Base-by-base conservation (phyloP, 163 green algal species). In the Chlamydomonas reinhardtii region DNA sequence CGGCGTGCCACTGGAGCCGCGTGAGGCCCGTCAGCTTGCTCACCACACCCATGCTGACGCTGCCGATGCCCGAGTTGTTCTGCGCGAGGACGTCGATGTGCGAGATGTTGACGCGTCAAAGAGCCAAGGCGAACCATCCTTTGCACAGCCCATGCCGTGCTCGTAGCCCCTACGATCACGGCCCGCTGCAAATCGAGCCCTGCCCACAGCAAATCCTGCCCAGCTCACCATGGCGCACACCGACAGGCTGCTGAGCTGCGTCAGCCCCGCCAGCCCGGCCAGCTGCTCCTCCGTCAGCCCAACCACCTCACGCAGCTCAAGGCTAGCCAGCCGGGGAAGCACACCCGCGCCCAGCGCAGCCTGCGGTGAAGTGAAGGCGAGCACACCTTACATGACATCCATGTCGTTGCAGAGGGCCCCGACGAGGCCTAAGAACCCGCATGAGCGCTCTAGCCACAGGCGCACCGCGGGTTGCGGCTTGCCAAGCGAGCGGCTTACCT, bases 1-100 rank as follows among this genome's bases (percentile, higher is more conserved):
- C 76, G 32, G 39, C 76, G 62, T 74, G 37, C 76, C 76, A 83
- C 27, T 62, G 76, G 62, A 83, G 76, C 27, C 64, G 61, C 76
- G 34, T 35, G 61, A 83, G 76, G 20, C 37, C 62, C 62, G 65
- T 68, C 62, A 83, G 62, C 2, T 39, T 39, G 61, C 62, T 65
- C 27, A 74, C 61, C 27, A 64, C 61, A 16, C 35, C 61, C 35
- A 83, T 43, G 62, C 62, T 65, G 29, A 62, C 48, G 76, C 76
- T 74, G 76, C 25, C 61, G 15, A 83, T 62, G 37, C 25, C 34
- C 34, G 76, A n/a, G n/a, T 74, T 39, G 34, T 62, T 37, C 76
- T 83, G 76, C 29, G 34, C 17, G 15, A 25, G 34, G 34, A n/a
- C 34, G n/a, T n/a, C n/a, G n/a, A n/a, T n/a, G n/a, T n/a, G n/a